Evolutionary conservation across 257 asterid species (phyloP), one percentile per base, ranked within the genome.

Genomic region (Salvia rosmarinus): DNA sequence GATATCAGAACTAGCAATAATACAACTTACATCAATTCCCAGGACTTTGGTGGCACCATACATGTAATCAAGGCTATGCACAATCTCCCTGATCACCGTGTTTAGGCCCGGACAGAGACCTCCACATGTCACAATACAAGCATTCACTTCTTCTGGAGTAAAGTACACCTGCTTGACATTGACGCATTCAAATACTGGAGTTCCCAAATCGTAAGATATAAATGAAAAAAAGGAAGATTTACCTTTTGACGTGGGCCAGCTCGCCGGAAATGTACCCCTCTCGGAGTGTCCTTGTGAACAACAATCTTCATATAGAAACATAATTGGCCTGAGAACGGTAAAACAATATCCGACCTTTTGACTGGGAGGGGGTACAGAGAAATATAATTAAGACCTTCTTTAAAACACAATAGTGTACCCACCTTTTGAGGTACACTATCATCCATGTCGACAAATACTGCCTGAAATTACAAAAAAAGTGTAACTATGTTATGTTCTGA

Each of bases 81-180:
- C 95, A 64, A 88, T 84, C 77, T 88, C 95, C 84, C 95, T 81
- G 81, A 85, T 88, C 75, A 88, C 95, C 0, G 95, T 88, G 83
- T 88, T 85, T 59, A 88, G 80, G 28, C 95, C 95, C 2, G 95
- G 95, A 74, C 95, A 88, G 67, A 88, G 80, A 61, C 91, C 95
- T 59, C 95, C 95, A 76, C 95, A 88, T 51, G 91, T 88, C 81
- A 88, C 95, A 44, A 88, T 85, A 72, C 91, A 88, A 61, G 95
- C 95, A 77, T 23, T 64, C 71, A 85, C 95, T 68, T 85, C 91
- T 52, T 80, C 88, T 34, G 89, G 70, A 73, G 79, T 73, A 79
- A 88, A 88, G 64, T 77, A 82, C 49, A 88, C 91, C 95, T 85
- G 82, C 30, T 44, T 66, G 74, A 67, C 63, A 68, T 59, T 3